Evolutionary conservation across 2,329 filamentous ascomycete genomes (phyloP).

Genomic region (Penicillium sp.): DNA sequence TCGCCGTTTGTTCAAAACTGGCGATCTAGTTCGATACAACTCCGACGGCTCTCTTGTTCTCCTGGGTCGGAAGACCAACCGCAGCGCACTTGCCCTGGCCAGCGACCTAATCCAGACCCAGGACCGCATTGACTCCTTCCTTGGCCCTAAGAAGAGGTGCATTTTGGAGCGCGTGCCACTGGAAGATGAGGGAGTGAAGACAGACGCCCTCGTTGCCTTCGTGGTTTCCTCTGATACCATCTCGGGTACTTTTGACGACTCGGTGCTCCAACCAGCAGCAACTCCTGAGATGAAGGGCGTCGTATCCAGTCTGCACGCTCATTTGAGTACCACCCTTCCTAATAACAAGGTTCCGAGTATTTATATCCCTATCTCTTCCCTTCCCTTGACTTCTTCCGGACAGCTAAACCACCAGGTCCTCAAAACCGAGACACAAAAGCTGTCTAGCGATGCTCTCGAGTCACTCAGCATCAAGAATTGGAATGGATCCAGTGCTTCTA

Average conservation of each 20-base stretch:
- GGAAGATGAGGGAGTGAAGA: neutral
- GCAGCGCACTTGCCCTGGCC: neutral
- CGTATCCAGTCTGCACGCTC: slow-evolving; percentile 16
- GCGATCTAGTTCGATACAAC: slow-evolving; percentile 40
- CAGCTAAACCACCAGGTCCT: slow-evolving; percentile 33
- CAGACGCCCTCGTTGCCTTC: slow-evolving; percentile 20
- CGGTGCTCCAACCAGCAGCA: slow-evolving; percentile 12
- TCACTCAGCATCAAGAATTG: slow-evolving; percentile 22
- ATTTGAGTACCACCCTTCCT: slow-evolving; percentile 28
- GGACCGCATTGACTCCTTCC: slow-evolving; percentile 11
- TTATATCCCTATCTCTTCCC: slow-evolving; percentile 32
- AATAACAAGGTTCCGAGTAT: slow-evolving; percentile 35
- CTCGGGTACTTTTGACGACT: neutral
- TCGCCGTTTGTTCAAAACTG: slow-evolving; percentile 35
- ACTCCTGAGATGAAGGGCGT: slow-evolving; percentile 15
- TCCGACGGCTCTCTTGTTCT: slow-evolving; percentile 34
- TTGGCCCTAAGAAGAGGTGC: slow-evolving; percentile 18
- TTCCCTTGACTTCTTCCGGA: slow-evolving; percentile 33
- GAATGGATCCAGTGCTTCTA: slow-evolving; percentile 15
- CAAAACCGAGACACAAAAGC: slow-evolving; percentile 8
- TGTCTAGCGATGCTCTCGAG: slow-evolving; percentile 11
- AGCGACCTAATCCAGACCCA: slow-evolving; percentile 13
- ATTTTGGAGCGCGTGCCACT: slow-evolving; percentile 19
- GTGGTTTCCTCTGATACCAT: slow-evolving; percentile 12
- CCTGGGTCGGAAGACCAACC: slow-evolving; percentile 31